A percentile compares a stretch with the other conserved stretches of the same genome.
Evolutionary conservation across 2,329 filamentous ascomycete genomes (phyloP).

Genomic region (Oidium heveae): DNA sequence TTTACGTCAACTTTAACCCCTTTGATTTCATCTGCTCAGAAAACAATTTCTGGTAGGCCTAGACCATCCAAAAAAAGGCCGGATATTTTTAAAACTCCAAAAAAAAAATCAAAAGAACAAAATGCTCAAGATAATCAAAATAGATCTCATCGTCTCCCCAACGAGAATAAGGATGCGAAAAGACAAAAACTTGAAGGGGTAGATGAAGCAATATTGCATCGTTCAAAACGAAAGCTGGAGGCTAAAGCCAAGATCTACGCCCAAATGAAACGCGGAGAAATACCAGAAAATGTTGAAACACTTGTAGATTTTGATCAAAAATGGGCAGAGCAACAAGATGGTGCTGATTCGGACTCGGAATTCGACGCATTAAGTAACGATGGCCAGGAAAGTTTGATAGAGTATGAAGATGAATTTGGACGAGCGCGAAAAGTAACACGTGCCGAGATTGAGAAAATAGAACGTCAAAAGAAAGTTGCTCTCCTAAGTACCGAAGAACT

Average conservation of each 20-base stretch:
- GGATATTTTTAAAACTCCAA: conserved; percentile 43
- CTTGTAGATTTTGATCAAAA: conserved; percentile 91
- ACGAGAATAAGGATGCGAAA: conserved; percentile 22
- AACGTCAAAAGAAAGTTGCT: conserved; percentile 27
- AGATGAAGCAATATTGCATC: conserved; percentile 28
- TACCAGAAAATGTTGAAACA: conserved; percentile 33
- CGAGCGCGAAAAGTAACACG: conserved; percentile 50
- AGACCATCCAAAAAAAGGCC: conserved; percentile 32
- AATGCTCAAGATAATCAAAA: conserved; percentile 29
- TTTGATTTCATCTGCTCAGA: conserved; percentile 37
- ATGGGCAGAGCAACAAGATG: conserved; percentile 48
- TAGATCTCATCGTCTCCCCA: conserved; percentile 22
- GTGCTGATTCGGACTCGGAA: conserved; percentile 18
- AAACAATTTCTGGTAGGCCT: conserved; percentile 21
- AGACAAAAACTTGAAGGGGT: conserved; percentile 38
- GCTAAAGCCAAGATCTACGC: conserved; percentile 75
- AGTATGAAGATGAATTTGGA: conserved; percentile 82
- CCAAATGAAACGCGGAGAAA: conserved; percentile 68
- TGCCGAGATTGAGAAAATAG: conserved; percentile 37
- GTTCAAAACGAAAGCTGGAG: conserved; percentile 60
- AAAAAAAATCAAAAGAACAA: conserved; percentile 34
- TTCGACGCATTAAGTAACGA: conserved; percentile 34
- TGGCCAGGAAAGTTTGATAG: conserved; percentile 34
- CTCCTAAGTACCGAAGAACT: conserved; percentile 32
- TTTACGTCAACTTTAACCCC: conserved; percentile 76